These are phyloP conservation scores for Cyanidioschyzon merolae DNA, from an alignment of 23 red algal species.

Conservation along the genomic window DNA sequence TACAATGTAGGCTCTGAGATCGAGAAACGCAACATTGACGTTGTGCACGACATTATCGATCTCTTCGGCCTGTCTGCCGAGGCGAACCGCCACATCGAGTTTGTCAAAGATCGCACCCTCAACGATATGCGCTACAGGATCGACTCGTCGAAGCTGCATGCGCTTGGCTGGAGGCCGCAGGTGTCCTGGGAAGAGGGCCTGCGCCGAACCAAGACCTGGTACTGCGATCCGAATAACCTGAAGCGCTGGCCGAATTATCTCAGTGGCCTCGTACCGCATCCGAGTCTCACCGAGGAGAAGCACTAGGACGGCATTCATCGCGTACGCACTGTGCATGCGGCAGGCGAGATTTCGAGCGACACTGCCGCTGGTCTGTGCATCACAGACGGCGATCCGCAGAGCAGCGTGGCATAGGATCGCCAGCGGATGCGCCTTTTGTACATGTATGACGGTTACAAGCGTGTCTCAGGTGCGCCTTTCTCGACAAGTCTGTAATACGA, in stretches of 20 bases:
- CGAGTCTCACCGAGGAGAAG: constrained; percentile 27
- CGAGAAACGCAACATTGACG: constrained; percentile 70
- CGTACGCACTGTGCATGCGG: neutral
- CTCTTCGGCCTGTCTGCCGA: constrained; percentile 28
- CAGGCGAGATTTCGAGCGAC: neutral
- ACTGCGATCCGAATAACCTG: constrained; percentile 38
- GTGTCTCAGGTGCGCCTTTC: neutral
- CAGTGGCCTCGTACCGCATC: constrained; percentile 60
- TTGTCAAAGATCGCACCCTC: constrained; percentile 62
- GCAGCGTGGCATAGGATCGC: no score
- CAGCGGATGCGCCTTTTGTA: neutral
- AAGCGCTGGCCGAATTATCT: constrained; percentile 48
- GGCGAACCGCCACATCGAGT: constrained; percentile 38
- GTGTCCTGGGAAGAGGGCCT: constrained; percentile 61
- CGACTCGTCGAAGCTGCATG: constrained; percentile 61
- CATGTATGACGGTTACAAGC: neutral
- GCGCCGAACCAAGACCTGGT: constrained; percentile 45
- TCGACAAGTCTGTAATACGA: no score
- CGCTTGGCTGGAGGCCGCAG: constrained; percentile 58
- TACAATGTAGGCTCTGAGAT: constrained; percentile 89
- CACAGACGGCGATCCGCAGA: no score
- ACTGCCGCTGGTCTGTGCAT: neutral
- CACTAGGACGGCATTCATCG: no score
- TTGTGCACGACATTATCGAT: constrained; percentile 53
- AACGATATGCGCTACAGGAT: constrained; percentile 84